Conservation (phyloP, 805 yeast genomes). For the Lipomyces japonicus region DNA sequence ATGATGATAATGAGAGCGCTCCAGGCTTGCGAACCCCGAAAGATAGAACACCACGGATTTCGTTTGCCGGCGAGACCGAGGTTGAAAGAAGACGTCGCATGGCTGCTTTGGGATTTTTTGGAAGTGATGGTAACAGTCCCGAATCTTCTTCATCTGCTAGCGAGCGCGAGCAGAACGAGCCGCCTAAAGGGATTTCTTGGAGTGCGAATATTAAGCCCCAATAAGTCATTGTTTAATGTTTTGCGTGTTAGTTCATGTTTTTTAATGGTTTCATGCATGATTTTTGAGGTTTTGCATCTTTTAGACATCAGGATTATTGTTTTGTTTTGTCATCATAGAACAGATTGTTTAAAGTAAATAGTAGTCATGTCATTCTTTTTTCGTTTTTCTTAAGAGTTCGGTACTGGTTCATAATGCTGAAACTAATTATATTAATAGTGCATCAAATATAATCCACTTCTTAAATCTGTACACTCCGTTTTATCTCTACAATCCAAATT, state of each 20-base stretch:
- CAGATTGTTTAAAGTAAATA: no score
- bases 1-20: slow-evolving; percentile 17
- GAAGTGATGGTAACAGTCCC: slow-evolving; percentile 25
- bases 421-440: no score
- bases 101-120: slow-evolving; percentile 38
- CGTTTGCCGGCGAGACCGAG: slow-evolving; percentile 50
- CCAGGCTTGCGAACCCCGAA: neutral
- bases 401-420: neutral
- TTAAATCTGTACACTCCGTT: no score
- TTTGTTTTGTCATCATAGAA: no score
- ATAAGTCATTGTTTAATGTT: neutral
- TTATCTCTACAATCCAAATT: slow-evolving; percentile 9
- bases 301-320: neutral
- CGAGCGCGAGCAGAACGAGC: neutral
- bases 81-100: slow-evolving; percentile 62
- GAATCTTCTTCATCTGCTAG: no score
- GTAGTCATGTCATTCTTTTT: no score
- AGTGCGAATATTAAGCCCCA: slow-evolving; percentile 11
- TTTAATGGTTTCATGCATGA: neutral
- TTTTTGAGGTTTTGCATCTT: neutral
- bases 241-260: neutral
- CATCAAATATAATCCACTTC: no score
- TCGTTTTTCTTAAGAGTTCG: neutral
- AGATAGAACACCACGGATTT: slow-evolving; percentile 14
- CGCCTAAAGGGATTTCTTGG: slow-evolving; percentile 21